A percentile compares a stretch with the other conserved stretches of the same genome.
These are phyloP conservation scores for Pulveroboletus sp. DNA, from an alignment of 768 basidiomycete species.

Conservation along the genomic window DNA sequence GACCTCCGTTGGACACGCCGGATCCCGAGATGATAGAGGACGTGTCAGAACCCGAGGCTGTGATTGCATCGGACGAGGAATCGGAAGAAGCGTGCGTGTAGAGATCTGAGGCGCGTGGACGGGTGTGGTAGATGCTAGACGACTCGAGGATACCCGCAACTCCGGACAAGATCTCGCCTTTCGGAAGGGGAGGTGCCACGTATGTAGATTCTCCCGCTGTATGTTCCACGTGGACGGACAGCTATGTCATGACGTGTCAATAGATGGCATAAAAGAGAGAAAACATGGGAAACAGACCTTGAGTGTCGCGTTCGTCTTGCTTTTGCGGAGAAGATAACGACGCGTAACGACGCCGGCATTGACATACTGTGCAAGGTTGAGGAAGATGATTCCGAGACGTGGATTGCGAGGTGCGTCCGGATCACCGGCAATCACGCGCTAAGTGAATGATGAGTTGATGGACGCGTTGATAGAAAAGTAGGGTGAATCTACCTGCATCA, in stretches of 20 bases:
- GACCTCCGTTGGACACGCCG: not conserved
- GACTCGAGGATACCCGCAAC: conserved; percentile 58
- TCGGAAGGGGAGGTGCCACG: conserved; percentile 64
- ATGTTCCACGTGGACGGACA: conserved; percentile 57
- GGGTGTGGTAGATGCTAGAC: conserved; percentile 50
- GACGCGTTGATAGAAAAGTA: not conserved
- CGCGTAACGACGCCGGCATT: conserved; percentile 55
- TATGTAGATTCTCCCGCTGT: conserved; percentile 55
- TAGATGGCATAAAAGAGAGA: not conserved
- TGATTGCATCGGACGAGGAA: conserved; percentile 29
- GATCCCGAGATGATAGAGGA: conserved; percentile 22
- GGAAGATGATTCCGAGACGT: conserved; percentile 59
- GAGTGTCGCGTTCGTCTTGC: conserved; percentile 77
- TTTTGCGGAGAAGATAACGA: conserved; percentile 65
- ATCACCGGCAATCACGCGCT: conserved; percentile 59
- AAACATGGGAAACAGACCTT: conserved; percentile 42
- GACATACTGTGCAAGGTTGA: conserved; percentile 77
- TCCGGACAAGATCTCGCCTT: conserved; percentile 70
- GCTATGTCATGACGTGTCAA: conserved; percentile 32
- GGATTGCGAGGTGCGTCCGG: conserved; percentile 54
- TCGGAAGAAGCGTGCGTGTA: conserved; percentile 25
- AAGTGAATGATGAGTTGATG: conserved; percentile 10
- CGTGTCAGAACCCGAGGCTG: conserved; percentile 12
- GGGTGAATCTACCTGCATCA: conserved; percentile 45
- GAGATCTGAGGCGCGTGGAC: conserved; percentile 51